Evolutionary conservation across 495 filamentous ascomycete genomes (phyloP).

Genomic region (Aspergillus nanangensis): DNA sequence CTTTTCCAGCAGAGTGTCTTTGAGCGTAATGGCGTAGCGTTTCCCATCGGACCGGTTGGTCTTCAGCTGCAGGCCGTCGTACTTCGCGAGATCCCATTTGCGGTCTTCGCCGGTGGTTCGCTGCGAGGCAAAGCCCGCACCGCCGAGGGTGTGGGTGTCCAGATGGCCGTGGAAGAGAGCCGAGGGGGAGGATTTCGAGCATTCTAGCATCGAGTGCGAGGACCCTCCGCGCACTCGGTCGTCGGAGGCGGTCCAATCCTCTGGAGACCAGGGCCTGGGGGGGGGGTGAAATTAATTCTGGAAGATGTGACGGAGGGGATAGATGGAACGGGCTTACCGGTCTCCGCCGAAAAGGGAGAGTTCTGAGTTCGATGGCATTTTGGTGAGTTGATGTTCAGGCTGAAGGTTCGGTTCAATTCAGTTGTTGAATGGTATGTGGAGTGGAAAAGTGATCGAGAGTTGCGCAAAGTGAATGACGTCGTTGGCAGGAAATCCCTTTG

Average conservation of each 20-base stretch:
- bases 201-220: constrained; percentile 50
- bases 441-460: too few species aligned
- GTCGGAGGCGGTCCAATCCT: constrained; percentile 63
- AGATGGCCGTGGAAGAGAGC: constrained; percentile 61
- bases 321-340: constrained; percentile 2
- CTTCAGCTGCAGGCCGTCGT: constrained; percentile 49
- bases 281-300: constrained; percentile 1
- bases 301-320: not conserved
- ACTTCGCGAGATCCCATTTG: constrained; percentile 52
- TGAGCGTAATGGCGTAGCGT: constrained; percentile 67
- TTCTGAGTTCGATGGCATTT: not conserved
- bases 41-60: constrained; percentile 42
- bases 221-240: constrained; percentile 71
- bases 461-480: too few species aligned
- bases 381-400: too few species aligned
- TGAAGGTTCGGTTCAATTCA: too few species aligned
- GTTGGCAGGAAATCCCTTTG: too few species aligned
- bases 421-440: too few species aligned
- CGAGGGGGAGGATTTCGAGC: constrained; percentile 14
- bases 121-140: constrained; percentile 79
- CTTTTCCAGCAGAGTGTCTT: constrained; percentile 55
- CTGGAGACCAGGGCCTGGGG: constrained; percentile 44
- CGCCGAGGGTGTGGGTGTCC: constrained; percentile 69
- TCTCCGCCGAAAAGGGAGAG: constrained; percentile 11
- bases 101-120: constrained; percentile 51